Percentiles rank a stretch among this genome's conserved stretches.
These are phyloP conservation scores for Xylariaceae sp. DNA, from an alignment of 2,329 filamentous ascomycete species.

Conservation along the genomic window DNA sequence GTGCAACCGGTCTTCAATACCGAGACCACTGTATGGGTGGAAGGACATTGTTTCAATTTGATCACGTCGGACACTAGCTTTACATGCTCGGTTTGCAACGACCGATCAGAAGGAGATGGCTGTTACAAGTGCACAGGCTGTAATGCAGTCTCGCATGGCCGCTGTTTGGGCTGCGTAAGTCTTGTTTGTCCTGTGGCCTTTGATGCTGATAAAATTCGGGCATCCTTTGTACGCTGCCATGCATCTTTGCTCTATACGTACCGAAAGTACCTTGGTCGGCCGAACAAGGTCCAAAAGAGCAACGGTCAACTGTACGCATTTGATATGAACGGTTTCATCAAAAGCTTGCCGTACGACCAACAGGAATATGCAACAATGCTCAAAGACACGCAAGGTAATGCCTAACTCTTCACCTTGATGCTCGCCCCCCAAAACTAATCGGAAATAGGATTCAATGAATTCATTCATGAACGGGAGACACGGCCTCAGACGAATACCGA, in stretches of 20 bases:
- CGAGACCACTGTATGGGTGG: conserved; percentile 76
- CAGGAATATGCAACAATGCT: conserved; percentile 62
- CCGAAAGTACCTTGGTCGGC: conserved; percentile 58
- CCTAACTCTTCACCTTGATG: neutral
- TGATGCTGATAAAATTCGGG: conserved; percentile 57
- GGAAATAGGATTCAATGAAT: conserved; percentile 67
- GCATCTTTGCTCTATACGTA: conserved; percentile 66
- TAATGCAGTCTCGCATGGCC: conserved; percentile 51
- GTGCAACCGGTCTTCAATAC: conserved; percentile 76
- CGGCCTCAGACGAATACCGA: conserved; percentile 57
- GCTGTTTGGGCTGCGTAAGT: conserved; percentile 59
- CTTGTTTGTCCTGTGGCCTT: conserved; percentile 63
- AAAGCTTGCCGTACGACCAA: conserved; percentile 61
- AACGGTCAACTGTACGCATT: conserved; percentile 60
- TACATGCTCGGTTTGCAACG: conserved; percentile 71
- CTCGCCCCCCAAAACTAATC: conserved; percentile 17
- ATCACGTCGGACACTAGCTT: conserved; percentile 54
- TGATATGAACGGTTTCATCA: conserved; percentile 63
- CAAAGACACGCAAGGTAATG: conserved; percentile 62
- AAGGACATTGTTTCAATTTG: conserved; percentile 77
- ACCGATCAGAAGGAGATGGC: conserved; percentile 66
- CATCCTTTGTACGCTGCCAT: conserved; percentile 61
- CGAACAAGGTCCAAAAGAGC: conserved; percentile 56
- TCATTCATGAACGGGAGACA: conserved; percentile 76
- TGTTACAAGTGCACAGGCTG: conserved; percentile 72